Evolutionary conservation across 1,284 basidiomycete genomes (phyloP).

Genomic region (Austropuccinia psidii): DNA sequence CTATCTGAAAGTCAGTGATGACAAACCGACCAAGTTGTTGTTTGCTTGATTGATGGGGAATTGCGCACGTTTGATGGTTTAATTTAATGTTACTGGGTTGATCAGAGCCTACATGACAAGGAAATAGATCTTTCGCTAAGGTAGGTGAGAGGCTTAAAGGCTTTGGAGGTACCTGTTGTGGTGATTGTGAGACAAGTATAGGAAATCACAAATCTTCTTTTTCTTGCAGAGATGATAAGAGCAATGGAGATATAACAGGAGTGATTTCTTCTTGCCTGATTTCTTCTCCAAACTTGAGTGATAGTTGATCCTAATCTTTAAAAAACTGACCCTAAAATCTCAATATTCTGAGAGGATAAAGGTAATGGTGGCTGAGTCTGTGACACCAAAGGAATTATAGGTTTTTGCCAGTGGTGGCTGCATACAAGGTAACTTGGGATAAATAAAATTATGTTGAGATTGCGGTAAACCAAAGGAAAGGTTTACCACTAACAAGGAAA

Average conservation of each 20-base stretch:
- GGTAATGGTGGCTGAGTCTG: conserved; percentile 30
- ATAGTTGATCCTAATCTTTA: conserved; percentile 19
- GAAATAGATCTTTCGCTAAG: no score
- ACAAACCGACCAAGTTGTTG: no score
- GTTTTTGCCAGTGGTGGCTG: conserved; percentile 10
- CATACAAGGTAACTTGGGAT: no score
- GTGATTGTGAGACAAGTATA: no score
- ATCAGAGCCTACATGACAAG: no score
- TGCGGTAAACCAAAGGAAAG: neutral
- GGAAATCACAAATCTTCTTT: no score
- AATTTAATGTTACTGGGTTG: no score
- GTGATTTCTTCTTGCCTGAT: neutral
- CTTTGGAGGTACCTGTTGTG: neutral
- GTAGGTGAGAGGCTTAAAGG: neutral
- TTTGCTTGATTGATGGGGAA: no score
- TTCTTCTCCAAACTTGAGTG: conserved; percentile 12
- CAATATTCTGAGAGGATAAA: conserved; percentile 34
- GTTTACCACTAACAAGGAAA: conserved; percentile 1
- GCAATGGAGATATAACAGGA: neutral
- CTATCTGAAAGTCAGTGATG: no score
- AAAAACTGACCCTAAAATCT: conserved; percentile 35
- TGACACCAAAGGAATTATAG: conserved; percentile 1
- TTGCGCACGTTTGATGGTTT: no score
- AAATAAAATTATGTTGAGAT: no score
- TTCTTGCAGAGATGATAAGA: neutral